phyloP scores from a whole-genome alignment of 345 rosid genomes.

The Salix viminalis region DNA sequence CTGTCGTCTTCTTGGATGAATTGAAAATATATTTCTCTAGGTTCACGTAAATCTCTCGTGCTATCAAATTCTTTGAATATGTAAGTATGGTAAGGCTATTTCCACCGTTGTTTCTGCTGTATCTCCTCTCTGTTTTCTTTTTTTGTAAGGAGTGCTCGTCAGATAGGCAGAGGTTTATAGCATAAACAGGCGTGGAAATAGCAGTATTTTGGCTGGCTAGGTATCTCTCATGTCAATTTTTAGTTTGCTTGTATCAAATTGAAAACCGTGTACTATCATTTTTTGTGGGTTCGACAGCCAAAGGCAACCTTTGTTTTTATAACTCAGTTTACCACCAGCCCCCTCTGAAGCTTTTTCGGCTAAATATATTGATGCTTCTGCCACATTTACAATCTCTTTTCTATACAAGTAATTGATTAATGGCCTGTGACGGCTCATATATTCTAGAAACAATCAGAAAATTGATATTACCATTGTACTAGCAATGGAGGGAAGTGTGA shows the following conservation, averaged over 20 bases:
- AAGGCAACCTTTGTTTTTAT: neutral
- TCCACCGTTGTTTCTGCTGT: constrained; percentile 31
- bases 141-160: constrained; percentile 4
- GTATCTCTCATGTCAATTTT: neutral
- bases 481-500: neutral
- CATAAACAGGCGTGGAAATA: constrained; percentile 36
- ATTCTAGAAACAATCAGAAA: too few species aligned
- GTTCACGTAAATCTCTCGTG: neutral
- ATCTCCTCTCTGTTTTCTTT: neutral
- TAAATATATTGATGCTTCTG: too few species aligned
- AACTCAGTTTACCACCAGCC: neutral
- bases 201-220: constrained; percentile 21
- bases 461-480: too few species aligned
- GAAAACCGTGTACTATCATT: neutral
- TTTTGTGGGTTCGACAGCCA: neutral
- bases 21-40: neutral
- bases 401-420: too few species aligned
- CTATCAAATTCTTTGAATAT: constrained; percentile 32
- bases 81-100: constrained; percentile 26
- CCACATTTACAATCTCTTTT: too few species aligned
- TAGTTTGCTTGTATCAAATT: neutral
- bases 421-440: too few species aligned
- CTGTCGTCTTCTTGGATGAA: neutral
- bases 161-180: constrained; percentile 6
- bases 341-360: too few species aligned